Evolutionary conservation across 192 early-diverging fungal species (phyloP), one percentile per base, ranked within the genome.

Genomic region (Kappamyces sp.): DNA sequence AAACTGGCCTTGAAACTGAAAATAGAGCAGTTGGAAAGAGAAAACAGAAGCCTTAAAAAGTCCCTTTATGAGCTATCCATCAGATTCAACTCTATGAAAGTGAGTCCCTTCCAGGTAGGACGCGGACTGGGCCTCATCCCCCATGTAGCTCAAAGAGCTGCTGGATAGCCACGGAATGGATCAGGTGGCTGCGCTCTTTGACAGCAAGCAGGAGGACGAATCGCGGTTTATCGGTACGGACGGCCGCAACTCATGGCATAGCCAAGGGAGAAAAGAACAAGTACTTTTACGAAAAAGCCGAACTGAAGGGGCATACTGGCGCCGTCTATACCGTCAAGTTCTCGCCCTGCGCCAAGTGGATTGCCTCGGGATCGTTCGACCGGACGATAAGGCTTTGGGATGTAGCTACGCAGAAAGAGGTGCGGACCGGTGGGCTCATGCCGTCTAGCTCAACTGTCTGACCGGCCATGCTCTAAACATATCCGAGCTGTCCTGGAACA

Each of bases 361-460:
- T 97, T 3, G 91, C 87, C 2, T 90, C 93, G 3, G 94, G 92
- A 3, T 93, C 91, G 6, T 95, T 97, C 76, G 94, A 97, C 74
- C 89, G 90, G 69, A 88, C 91, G 5, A 84, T 97, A 38, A 77
- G 91, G 50, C 79, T 97, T 38, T 97, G 92, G 92, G 92, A 95
- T 65, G 72, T 79, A 1, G 64, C 72, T 12, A 66, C 76, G 3
- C 72, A 70, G 1, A 90, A 89, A 64, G 87, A 89, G 74, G 82
- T 87, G 58, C 46, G 42, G 37, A n/a, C 12, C 46, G 31, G n/a
- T n/a, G n/a, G 23, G 2, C 33, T 34, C 7, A 67, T 69, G 65
- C 52, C 59, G 2, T 36, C 73, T 51, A 86, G 84, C 58, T 80
- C 23, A 71, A 80, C 47, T 79, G 79, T 12, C 75, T 97, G 35